Evolutionary conservation across 352 stramenopile species (phyloP).

Genomic region (Globisporangium paddicum): DNA sequence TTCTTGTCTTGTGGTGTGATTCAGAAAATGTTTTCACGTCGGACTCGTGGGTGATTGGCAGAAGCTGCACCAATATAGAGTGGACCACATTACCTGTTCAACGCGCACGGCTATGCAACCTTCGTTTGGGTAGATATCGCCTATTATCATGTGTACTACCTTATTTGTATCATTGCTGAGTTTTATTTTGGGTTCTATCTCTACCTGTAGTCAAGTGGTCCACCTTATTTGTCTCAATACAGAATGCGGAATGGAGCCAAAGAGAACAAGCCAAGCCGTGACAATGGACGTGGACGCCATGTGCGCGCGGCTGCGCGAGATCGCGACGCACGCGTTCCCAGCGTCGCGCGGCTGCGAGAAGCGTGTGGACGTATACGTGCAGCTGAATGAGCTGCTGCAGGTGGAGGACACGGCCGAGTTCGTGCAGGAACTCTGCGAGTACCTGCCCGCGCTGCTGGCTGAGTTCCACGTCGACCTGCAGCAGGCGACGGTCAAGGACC

Average conservation of each 20-base stretch:
- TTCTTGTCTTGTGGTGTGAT: background rate
- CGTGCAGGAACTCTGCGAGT: constrained; percentile 30
- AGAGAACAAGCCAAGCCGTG: background rate
- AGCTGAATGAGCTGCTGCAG: constrained; percentile 49
- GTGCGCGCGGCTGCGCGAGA: constrained; percentile 21
- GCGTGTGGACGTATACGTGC: constrained; percentile 48
- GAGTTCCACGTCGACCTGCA: constrained; percentile 48
- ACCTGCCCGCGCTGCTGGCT: constrained; percentile 29
- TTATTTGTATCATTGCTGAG: too few species aligned
- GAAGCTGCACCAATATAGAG: background rate
- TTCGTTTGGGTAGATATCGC: too few species aligned
- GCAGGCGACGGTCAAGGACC: constrained; percentile 28
- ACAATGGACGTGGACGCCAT: background rate
- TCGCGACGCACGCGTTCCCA: constrained; percentile 31
- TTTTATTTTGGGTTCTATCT: too few species aligned
- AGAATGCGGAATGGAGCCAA: background rate
- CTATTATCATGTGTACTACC: too few species aligned
- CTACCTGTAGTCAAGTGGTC: background rate
- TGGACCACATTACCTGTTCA: background rate
- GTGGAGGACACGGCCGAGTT: constrained; percentile 49
- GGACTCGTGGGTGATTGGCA: background rate
- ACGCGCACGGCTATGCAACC: background rate
- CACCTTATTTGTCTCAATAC: background rate
- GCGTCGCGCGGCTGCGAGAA: constrained; percentile 27
- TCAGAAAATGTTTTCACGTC: background rate